These are phyloP conservation scores for Podospora comata DNA, from an alignment of 495 filamentous ascomycete genomes.

Conservation along the genomic window DNA sequence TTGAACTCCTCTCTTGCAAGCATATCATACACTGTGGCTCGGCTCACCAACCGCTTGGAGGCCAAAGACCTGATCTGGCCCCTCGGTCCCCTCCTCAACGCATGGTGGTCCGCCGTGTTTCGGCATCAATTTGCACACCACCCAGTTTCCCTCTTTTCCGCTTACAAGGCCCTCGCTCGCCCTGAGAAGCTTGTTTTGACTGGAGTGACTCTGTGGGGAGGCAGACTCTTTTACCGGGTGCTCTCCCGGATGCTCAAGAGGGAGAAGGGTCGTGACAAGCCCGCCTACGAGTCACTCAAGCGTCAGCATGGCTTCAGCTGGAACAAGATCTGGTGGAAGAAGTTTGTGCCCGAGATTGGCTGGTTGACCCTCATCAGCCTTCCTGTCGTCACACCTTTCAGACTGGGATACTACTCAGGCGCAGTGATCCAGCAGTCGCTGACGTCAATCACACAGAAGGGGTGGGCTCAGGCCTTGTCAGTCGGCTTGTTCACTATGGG, in stretches of 20 bases:
- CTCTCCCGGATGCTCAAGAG: constrained; percentile 33
- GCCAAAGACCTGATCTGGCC: constrained; percentile 60
- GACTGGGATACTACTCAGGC: constrained; percentile 14
- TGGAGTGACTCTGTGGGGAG: constrained; percentile 54
- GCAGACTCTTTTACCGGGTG: constrained; percentile 52
- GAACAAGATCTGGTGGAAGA: constrained; percentile 47
- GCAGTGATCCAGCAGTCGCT: constrained; percentile 20
- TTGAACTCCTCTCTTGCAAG: constrained; percentile 46
- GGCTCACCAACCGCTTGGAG: constrained; percentile 49
- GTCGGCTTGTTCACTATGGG: constrained; percentile 55
- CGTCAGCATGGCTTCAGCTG: constrained; percentile 39
- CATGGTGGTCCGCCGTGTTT: constrained; percentile 58
- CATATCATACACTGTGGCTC: constrained; percentile 46
- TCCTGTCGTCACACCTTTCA: constrained; percentile 55
- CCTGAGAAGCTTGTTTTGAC: constrained; percentile 51
- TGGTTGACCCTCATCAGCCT: constrained; percentile 53
- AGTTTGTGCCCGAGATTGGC: constrained; percentile 52
- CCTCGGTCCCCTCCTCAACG: constrained; percentile 50
- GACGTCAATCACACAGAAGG: background rate
- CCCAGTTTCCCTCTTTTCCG: constrained; percentile 38
- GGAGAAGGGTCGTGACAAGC: constrained; percentile 46
- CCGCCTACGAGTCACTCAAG: constrained; percentile 51
- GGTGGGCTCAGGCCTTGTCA: constrained; percentile 31
- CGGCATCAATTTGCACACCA: constrained; percentile 38
- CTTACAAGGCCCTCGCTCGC: constrained; percentile 46